Percentiles rank a stretch among this genome's conserved stretches.
phyloP scores from a whole-genome alignment of 805 yeast genomes.

The Danielozyma ontarioensis region DNA sequence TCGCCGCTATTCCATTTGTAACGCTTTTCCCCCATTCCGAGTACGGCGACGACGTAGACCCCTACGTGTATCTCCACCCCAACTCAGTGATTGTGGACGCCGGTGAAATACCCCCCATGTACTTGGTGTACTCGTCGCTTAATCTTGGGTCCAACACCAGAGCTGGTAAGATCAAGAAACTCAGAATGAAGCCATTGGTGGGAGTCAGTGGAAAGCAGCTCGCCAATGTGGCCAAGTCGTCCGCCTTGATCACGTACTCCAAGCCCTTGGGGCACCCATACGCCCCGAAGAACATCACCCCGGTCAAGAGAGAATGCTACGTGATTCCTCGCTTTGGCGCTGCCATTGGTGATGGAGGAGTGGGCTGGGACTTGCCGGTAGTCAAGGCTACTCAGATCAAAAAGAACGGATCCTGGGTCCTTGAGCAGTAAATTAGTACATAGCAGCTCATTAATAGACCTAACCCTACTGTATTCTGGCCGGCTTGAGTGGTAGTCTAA shows the following conservation, averaged over 20 bases:
- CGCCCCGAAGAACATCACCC: conserved; percentile 64
- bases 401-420: conserved; percentile 62
- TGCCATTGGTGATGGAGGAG: conserved; percentile 71
- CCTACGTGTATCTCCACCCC: conserved; percentile 76
- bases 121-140: conserved; percentile 66
- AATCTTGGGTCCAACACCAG: conserved; percentile 46
- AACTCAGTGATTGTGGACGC: conserved; percentile 53
- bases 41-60: conserved; percentile 36
- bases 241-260: conserved; percentile 75
- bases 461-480: too few species aligned
- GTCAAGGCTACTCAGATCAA: conserved; percentile 71
- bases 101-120: conserved; percentile 76
- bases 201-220: conserved; percentile 72
- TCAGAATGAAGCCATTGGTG: conserved; percentile 71
- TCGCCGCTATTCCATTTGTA: conserved; percentile 60
- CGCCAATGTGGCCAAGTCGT: conserved; percentile 67
- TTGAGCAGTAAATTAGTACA: conserved; percentile 10
- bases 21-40: conserved; percentile 46
- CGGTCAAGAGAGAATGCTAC: conserved; percentile 76
- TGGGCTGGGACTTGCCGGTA: conserved; percentile 87
- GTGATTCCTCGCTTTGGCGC: conserved; percentile 91
- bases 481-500: too few species aligned
- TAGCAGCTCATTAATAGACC: neutral
- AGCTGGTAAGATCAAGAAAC: conserved; percentile 36
- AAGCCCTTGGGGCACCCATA: conserved; percentile 90